phyloP scores from a whole-genome alignment of 2,329 filamentous ascomycete genomes.

The Ceratocystis harringtonii region DNA sequence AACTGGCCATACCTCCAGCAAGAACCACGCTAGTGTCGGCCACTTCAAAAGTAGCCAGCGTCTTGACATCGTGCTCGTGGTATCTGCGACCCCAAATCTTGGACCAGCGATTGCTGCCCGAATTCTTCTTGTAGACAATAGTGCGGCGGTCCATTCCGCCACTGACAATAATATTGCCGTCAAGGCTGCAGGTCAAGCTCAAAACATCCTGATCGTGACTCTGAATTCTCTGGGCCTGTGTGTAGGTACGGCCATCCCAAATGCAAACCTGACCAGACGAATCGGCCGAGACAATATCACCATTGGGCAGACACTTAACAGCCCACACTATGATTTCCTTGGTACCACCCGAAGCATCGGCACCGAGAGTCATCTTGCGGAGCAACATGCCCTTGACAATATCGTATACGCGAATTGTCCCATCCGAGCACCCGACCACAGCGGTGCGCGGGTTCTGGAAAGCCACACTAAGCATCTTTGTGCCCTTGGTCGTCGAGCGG shows the following conservation, averaged over 20 bases:
- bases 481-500: conserved; percentile 65
- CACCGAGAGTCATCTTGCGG: conserved; percentile 72
- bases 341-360: conserved; percentile 51
- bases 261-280: conserved; percentile 87
- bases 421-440: conserved; percentile 89
- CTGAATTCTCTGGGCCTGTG: conserved; percentile 70
- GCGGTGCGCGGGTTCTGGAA: conserved; percentile 75
- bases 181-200: conserved; percentile 65
- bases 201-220: conserved; percentile 82
- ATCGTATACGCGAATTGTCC: conserved; percentile 83
- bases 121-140: conserved; percentile 59
- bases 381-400: conserved; percentile 61
- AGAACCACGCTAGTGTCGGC: conserved; percentile 72
- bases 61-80: conserved; percentile 89
- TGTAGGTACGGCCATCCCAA: conserved; percentile 88
- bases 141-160: conserved; percentile 86
- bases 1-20: conserved; percentile 56
- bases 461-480: conserved; percentile 76
- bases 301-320: conserved; percentile 72
- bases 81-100: conserved; percentile 76
- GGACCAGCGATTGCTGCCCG: conserved; percentile 55
- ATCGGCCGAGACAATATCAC: conserved; percentile 86
- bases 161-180: conserved; percentile 71
- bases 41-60: conserved; percentile 80
- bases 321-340: conserved; percentile 88